A percentile compares a stretch with the other conserved stretches of the same genome.
These are phyloP conservation scores for Xylaria sp. DNA, from an alignment of 2,329 filamentous ascomycete genomes.

Conservation along the genomic window DNA sequence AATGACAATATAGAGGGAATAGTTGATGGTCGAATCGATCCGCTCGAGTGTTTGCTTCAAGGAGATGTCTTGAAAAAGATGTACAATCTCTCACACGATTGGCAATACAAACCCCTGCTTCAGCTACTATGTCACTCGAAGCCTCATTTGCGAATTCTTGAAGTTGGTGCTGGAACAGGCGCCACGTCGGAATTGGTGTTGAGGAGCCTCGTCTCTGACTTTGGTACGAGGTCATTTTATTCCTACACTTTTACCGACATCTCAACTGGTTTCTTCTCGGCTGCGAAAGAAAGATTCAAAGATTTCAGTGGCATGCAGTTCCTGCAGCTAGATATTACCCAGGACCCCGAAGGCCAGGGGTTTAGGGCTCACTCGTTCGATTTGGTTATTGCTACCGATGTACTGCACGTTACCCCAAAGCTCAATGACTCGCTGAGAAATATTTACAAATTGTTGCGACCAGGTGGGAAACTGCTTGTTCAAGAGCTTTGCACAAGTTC, in stretches of 20 bases:
- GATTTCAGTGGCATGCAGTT: conserved; percentile 39
- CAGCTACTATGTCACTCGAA: conserved; percentile 15
- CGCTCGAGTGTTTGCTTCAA: conserved; percentile 6
- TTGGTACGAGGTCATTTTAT: no score
- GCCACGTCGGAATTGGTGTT: conserved; percentile 2
- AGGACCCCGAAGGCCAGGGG: conserved; percentile 27
- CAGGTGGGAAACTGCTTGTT: conserved; percentile 32
- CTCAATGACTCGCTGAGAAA: conserved; percentile 29
- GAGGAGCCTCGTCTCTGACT: conserved; percentile 4
- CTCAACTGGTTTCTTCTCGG: conserved; percentile 25
- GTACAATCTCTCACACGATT: conserved; percentile 24
- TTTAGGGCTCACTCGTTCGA: conserved; percentile 29
- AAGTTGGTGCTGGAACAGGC: conserved; percentile 29
- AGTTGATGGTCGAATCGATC: neutral
- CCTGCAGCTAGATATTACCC: conserved; percentile 38
- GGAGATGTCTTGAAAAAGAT: conserved; percentile 16
- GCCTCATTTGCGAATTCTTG: conserved; percentile 21
- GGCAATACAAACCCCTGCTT: conserved; percentile 19
- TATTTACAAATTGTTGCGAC: conserved; percentile 31
- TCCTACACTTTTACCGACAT: conserved; percentile 28
- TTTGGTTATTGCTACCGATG: conserved; percentile 35
- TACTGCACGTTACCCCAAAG: conserved; percentile 7
- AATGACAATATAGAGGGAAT: conserved; percentile 1
- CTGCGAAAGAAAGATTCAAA: conserved; percentile 14
- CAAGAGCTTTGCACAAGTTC: conserved; percentile 23